Conservation (phyloP, 2,329 filamentous ascomycete species). For the Fusarium chlamydosporum region DNA sequence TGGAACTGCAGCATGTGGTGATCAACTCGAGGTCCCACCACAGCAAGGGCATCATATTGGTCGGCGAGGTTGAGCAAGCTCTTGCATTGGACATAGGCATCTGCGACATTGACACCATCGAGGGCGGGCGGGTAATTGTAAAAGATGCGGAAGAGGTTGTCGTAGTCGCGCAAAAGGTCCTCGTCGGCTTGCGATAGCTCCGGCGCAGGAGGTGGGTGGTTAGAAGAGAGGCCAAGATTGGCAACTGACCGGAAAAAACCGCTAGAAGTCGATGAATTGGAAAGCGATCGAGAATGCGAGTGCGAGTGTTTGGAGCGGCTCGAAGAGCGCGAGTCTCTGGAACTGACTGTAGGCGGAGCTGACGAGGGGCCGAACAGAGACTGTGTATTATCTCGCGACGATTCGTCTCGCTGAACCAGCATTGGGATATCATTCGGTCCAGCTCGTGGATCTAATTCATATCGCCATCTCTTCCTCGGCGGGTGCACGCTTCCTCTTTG, state of each 20-base stretch:
- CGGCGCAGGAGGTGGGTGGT: constrained; percentile 60
- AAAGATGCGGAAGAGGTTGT: constrained; percentile 95
- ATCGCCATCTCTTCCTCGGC: constrained; percentile 79
- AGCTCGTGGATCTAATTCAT: constrained; percentile 84
- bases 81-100: constrained; percentile 95
- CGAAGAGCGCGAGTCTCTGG: constrained; percentile 61
- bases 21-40: constrained; percentile 90
- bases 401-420: constrained; percentile 81
- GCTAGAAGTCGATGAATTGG: constrained; percentile 58
- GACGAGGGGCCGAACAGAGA: constrained; percentile 54
- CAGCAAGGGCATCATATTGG: constrained; percentile 90
- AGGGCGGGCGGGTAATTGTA: constrained; percentile 91
- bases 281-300: constrained; percentile 65
- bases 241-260: constrained; percentile 89
- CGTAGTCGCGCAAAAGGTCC: constrained; percentile 90
- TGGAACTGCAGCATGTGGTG: constrained; percentile 95
- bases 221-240: constrained; percentile 72
- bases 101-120: constrained; percentile 89
- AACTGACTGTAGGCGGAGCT: constrained; percentile 41
- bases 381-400: constrained; percentile 39
- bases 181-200: constrained; percentile 73
- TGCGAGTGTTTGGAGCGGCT: constrained; percentile 46
- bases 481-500: constrained; percentile 25
- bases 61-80: constrained; percentile 89
- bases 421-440: constrained; percentile 85